Base-by-base conservation (phyloP, 768 basidiomycete genomes). In the Phaeotremella skinneri region DNA sequence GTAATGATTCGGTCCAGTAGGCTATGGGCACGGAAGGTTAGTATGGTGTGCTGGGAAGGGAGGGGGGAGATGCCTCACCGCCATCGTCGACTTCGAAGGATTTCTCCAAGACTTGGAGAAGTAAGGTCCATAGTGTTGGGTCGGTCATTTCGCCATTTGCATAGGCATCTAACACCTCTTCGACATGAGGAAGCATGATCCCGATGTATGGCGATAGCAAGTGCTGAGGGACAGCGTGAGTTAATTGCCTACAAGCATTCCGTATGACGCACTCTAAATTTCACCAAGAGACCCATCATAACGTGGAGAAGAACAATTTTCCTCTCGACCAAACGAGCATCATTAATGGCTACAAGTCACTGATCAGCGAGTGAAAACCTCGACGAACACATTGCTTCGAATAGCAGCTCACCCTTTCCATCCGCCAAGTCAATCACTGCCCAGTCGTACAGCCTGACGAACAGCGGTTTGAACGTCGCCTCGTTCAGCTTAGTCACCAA, bases 361-460 rank as follows among this genome's bases (percentile, higher is more conserved):
- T 37, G 26, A 39, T 39, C 29, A 27, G 4, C 13, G 21, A 26
- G 21, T 32, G 13, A 51, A 16, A 25, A 51, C 2, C 32, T n/a
- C n/a, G n/a, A n/a, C n/a, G n/a, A 49, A 23, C 21, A 54, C 26
- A 2, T 51, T 37, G 20, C 27, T n/a, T n/a, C n/a, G n/a, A n/a
- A n/a, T 27, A 48, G 26, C 30, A 34, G 25, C 64, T 63, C 59
- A 61, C 66, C 63, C 32, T 68, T 82, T 57, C 80, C 79, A 0
- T 81, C 82, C 2, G 73, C 68, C 4, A 77, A 62, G 30, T 78
- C 78, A 52, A 79, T 73, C 20, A 92, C 92, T 0, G 91, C 91
- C 96, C 96, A 99, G 73, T 99, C 96, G 69, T 90, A 91, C 57
- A 93, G 76, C 54, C 86, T 85, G 55, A 91, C 85, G 83, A 97